Percentiles rank a stretch among this genome's conserved stretches.
Evolutionary conservation across 495 filamentous ascomycete genomes (phyloP).

Genomic region (Elaphomyces granulatus): DNA sequence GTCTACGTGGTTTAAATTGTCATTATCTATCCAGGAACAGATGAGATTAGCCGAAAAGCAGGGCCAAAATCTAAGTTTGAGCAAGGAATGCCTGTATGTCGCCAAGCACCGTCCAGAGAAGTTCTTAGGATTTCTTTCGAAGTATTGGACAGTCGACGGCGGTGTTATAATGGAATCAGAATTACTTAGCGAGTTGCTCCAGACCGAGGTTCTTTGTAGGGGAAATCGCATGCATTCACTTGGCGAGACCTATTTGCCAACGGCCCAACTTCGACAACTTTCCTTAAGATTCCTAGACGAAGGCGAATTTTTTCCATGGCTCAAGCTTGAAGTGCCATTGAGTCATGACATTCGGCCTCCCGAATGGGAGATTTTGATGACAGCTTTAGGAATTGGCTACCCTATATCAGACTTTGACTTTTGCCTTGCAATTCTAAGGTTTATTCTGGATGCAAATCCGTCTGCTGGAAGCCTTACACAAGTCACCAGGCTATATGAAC

Average conservation of each 20-base stretch:
- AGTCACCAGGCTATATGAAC: constrained; percentile 7
- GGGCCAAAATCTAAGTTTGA: constrained; percentile 6
- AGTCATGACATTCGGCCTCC: background rate
- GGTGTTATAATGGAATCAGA: constrained; percentile 2
- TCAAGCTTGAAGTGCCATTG: constrained; percentile 4
- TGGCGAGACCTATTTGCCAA: constrained; percentile 8
- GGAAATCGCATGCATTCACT: constrained; percentile 5
- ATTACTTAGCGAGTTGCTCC: constrained; percentile 1
- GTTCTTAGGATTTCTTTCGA: constrained; percentile 14
- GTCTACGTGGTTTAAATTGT: constrained; percentile 5
- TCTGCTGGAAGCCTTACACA: background rate
- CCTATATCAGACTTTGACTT: constrained; percentile 7
- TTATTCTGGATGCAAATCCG: constrained; percentile 1
- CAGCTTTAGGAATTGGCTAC: constrained; percentile 5
- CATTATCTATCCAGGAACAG: constrained; percentile 4
- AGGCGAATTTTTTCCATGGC: constrained; percentile 15
- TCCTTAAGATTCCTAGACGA: constrained; percentile 9
- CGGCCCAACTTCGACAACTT: constrained; percentile 3
- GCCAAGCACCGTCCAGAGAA: constrained; percentile 13
- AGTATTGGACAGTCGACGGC: too few relatives aligned
- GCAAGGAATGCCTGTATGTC: constrained; percentile 13
- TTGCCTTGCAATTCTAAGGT: constrained; percentile 3
- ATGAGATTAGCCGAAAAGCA: too few relatives aligned
- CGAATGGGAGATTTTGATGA: constrained; percentile 1
- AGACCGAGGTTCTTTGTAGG: constrained; percentile 6